phyloP scores from a whole-genome alignment of 108 stramenopile species.

The Cyclotella choctawhatcheeana region DNA sequence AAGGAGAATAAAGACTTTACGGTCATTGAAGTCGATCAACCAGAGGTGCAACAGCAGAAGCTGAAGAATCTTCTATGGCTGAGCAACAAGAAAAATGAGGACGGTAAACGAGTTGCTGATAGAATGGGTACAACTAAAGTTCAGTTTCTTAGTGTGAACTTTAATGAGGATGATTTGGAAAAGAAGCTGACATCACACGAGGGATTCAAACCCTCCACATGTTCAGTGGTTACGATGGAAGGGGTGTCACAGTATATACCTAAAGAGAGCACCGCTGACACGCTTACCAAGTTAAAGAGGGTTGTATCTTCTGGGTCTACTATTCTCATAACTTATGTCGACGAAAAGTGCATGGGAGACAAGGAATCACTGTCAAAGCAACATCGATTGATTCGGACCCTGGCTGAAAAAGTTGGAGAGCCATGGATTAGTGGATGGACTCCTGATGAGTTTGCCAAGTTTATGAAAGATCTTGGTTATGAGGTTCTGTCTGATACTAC shows the following conservation, averaged over 20 bases:
- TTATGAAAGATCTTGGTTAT: neutral
- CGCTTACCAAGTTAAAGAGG: slow-evolving; percentile 14
- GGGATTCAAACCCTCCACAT: neutral
- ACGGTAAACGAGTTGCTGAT: slow-evolving; percentile 19
- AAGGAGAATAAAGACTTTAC: too few relatives aligned
- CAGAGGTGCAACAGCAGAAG: too few relatives aligned
- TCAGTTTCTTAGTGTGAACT: slow-evolving; percentile 25
- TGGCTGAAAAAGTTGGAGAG: slow-evolving; percentile 5
- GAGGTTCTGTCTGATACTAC: slow-evolving; percentile 15
- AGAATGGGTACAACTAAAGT: slow-evolving; percentile 17
- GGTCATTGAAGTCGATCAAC: too few relatives aligned
- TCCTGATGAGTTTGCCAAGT: slow-evolving; percentile 2
- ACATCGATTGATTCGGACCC: neutral
- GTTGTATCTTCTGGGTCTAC: slow-evolving; percentile 18
- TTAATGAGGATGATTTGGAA: slow-evolving; percentile 13
- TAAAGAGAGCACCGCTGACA: slow-evolving; percentile 24
- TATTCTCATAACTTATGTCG: slow-evolving; percentile 18
- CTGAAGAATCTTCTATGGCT: too few relatives aligned
- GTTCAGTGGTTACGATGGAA: slow-evolving; percentile 23
- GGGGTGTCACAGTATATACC: slow-evolving; percentile 47
- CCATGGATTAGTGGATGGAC: slow-evolving; percentile 5
- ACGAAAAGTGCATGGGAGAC: neutral
- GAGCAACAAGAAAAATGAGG: too few relatives aligned
- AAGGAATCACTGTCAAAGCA: neutral
- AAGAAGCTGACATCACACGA: slow-evolving; percentile 3